phyloP scores from a whole-genome alignment of 805 yeast genomes.

The Helenozyma baotianmanensis region DNA sequence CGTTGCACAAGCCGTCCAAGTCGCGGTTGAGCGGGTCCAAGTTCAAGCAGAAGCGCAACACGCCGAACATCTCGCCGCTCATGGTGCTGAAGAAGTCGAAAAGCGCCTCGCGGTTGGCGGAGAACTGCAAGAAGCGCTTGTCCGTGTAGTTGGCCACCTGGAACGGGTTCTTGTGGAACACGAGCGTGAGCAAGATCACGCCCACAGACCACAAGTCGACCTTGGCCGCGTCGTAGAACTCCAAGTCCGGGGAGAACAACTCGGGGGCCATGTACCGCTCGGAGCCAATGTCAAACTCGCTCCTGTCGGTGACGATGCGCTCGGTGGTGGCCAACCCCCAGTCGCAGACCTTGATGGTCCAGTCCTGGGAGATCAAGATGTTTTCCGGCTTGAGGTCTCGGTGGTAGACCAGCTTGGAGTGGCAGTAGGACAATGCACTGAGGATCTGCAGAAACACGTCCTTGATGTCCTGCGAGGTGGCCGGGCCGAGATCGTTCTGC shows the following conservation, averaged over 20 bases:
- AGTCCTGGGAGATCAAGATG: conserved; percentile 44
- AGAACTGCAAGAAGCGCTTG: conserved; percentile 79
- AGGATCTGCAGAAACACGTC: conserved; percentile 50
- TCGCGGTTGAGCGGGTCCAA: conserved; percentile 86
- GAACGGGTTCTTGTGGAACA: conserved; percentile 88
- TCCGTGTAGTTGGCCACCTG: conserved; percentile 75
- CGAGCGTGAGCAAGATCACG: conserved; percentile 71
- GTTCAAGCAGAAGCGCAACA: conserved; percentile 69
- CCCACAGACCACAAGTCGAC: conserved; percentile 91
- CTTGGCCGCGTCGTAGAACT: conserved; percentile 70
- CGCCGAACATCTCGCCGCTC: conserved; percentile 84
- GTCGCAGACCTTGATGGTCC: conserved; percentile 55
- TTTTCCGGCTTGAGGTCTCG: conserved; percentile 58
- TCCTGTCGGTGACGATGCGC: conserved; percentile 49
- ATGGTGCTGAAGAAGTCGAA: conserved; percentile 89
- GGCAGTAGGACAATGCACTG: conserved; percentile 49
- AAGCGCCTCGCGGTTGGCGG: conserved; percentile 79
- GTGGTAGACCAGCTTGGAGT: conserved; percentile 45
- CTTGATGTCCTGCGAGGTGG: conserved; percentile 49
- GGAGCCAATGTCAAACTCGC: conserved; percentile 74
- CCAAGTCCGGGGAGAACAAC: conserved; percentile 57
- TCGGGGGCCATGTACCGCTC: conserved; percentile 97
- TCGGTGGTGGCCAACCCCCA: conserved; percentile 57
- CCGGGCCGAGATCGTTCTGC: conserved; percentile 59
- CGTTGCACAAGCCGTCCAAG: conserved; percentile 53